Percentiles rank a stretch among this genome's conserved stretches.
Evolutionary conservation across 257 asterid genomes (phyloP).

Genomic region (Ilex aquifolium): DNA sequence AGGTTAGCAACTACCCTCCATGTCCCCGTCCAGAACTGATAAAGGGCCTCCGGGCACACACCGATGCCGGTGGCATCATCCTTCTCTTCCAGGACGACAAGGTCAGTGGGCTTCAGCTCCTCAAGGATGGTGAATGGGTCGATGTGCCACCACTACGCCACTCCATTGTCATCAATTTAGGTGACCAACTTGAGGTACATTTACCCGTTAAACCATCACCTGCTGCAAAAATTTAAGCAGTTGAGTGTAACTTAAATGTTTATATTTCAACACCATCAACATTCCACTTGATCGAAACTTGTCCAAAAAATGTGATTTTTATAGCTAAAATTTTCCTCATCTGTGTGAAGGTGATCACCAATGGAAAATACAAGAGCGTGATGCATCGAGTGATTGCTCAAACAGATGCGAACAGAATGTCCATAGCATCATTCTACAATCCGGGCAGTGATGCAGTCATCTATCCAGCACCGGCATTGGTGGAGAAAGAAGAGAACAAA

Average conservation of each 20-base stretch:
- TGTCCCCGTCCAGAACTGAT: constrained; percentile 60
- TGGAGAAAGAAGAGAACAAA: constrained; percentile 25
- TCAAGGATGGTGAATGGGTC: constrained; percentile 57
- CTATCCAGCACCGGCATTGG: constrained; percentile 47
- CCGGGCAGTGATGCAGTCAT: constrained; percentile 58
- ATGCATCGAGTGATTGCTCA: constrained; percentile 56
- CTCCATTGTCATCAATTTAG: constrained; percentile 58
- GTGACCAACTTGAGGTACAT: constrained; percentile 58
- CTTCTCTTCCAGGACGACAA: constrained; percentile 61
- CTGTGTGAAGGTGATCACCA: constrained; percentile 39
- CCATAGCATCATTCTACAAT: constrained; percentile 58
- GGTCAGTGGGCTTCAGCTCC: constrained; percentile 66
- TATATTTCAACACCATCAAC: neutral
- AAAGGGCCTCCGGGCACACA: constrained; percentile 64
- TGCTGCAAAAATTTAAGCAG: no score
- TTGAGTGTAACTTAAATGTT: neutral
- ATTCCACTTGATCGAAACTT: no score
- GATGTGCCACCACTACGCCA: constrained; percentile 64
- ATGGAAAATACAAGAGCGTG: constrained; percentile 61
- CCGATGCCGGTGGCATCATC: constrained; percentile 63
- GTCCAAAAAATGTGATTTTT: neutral
- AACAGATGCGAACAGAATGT: constrained; percentile 52
- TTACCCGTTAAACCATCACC: neutral
- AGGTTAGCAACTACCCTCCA: constrained; percentile 60
- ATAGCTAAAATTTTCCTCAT: neutral